Evolutionary conservation across 2,329 filamentous ascomycete species (phyloP), one percentile per base, ranked within the genome.

Genomic region (Coniochaeta sp.): DNA sequence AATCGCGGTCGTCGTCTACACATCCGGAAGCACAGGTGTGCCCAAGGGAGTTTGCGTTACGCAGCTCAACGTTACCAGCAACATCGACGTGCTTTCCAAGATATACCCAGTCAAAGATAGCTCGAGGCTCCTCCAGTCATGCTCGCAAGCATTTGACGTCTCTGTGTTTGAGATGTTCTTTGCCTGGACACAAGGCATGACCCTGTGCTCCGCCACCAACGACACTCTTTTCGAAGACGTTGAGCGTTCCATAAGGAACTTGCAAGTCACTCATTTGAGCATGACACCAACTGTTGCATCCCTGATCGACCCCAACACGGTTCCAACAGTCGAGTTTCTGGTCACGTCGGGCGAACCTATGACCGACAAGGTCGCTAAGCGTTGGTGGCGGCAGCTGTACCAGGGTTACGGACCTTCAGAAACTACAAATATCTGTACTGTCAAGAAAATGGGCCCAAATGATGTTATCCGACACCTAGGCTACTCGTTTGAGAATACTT

Each of bases 101-200:
- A 75, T 90, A 0, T 96, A 96, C 67, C 89, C 89, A 0, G 75
- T 76, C 0, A 69, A 74, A 0, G 66, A 66, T 1, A 66, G 73
- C 1, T 82, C 86, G 0, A 82, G 86, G n/a, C 77, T 96, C 34
- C 77, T 96, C 0, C 92, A 96, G 72, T 85, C 89, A 2, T 96
- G 89, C 68, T 93, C 90, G 0, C 89, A 92, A 68, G 89, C 88
- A 0, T 96, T 96, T 68, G 90, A 96, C 68, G 87, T 96, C 1
- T 96, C 91, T 0, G 89, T 96, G 0, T 96, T 96, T 69, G 92
- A 96, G 68, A 93, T 96, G 16, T 93, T 96, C 70, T 96, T 91
- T 66, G 79, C 91, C 0, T 96, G 91, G 89, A 82, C 83, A 55
- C 80, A 81, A 36, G 91, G 91, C 4, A 90, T 93, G 77, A 89